phyloP scores from a whole-genome alignment of 345 rosid species.

The Eucalyptus coolabah region DNA sequence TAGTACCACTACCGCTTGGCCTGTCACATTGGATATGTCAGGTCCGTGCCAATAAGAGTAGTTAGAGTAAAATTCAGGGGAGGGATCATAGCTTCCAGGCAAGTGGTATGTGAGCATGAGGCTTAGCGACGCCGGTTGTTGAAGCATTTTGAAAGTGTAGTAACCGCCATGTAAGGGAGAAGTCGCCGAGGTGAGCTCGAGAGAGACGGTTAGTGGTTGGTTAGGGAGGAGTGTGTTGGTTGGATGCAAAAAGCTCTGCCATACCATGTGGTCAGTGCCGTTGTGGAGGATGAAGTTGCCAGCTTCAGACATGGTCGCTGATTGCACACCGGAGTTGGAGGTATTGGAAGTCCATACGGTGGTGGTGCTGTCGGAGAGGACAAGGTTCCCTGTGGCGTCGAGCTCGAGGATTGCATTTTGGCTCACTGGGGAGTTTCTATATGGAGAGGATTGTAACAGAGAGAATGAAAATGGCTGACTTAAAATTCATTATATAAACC shows the following conservation, averaged over 20 bases:
- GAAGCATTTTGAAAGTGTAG: slow-evolving; percentile 76
- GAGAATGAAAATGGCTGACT: neutral
- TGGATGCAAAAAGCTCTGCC: slow-evolving; percentile 83
- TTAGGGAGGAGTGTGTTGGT: slow-evolving; percentile 80
- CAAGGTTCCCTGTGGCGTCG: slow-evolving; percentile 58
- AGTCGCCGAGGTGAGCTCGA: slow-evolving; percentile 36
- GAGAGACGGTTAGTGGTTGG: slow-evolving; percentile 63
- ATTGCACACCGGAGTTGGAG: slow-evolving; percentile 27
- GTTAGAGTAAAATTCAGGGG: slow-evolving; percentile 28
- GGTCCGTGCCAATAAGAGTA: slow-evolving; percentile 83
- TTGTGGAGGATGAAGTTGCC: slow-evolving; percentile 71
- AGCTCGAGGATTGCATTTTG: slow-evolving; percentile 59
- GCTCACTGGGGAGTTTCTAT: slow-evolving; percentile 77
- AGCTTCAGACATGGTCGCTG: slow-evolving; percentile 61
- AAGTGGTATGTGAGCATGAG: slow-evolving; percentile 66
- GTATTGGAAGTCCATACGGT: slow-evolving; percentile 74
- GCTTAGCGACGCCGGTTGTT: slow-evolving; percentile 68
- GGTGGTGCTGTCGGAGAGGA: slow-evolving; percentile 38
- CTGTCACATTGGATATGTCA: slow-evolving; percentile 76
- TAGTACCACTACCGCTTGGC: slow-evolving; percentile 60
- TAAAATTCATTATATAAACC: slow-evolving; percentile 10
- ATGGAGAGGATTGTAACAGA: slow-evolving; percentile 23
- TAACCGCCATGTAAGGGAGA: slow-evolving; percentile 41
- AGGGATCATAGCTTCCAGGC: slow-evolving; percentile 6
- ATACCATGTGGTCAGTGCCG: slow-evolving; percentile 14